Evolutionary conservation across 805 yeast species (phyloP).

Genomic region (Candida rishiriensis): DNA sequence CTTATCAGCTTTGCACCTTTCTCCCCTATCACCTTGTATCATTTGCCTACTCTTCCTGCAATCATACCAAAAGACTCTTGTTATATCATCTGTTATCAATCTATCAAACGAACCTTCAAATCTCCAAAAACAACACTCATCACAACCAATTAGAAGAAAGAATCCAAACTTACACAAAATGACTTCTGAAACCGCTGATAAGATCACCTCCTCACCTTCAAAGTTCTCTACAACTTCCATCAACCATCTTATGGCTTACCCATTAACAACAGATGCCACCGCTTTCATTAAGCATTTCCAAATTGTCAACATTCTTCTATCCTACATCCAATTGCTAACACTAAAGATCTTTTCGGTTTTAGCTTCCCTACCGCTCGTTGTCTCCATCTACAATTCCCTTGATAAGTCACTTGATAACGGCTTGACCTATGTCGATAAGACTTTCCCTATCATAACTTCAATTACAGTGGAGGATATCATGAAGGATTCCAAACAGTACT

Average conservation of each 20-base stretch:
- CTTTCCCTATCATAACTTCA: conserved; percentile 26
- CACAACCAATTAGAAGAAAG: no score
- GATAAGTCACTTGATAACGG: conserved; percentile 22
- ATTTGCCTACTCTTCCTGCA: background rate
- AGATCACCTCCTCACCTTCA: conserved; percentile 5
- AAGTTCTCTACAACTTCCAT: conserved; percentile 12
- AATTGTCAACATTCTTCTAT: conserved; percentile 12
- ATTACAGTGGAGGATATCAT: conserved; percentile 15
- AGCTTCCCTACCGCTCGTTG: conserved; percentile 16
- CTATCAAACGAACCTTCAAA: no score
- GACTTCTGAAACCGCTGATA: conserved; percentile 5
- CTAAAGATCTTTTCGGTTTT: conserved; percentile 11
- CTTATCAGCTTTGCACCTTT: background rate
- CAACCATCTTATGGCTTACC: conserved; percentile 29
- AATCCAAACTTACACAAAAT: background rate
- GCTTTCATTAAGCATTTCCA: conserved; percentile 14
- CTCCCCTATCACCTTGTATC: background rate
- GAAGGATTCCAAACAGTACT: conserved; percentile 5
- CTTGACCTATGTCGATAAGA: conserved; percentile 26
- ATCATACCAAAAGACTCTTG: background rate
- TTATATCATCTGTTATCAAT: background rate
- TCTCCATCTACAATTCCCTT: conserved; percentile 14
- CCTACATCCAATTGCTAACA: conserved; percentile 12
- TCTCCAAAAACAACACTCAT: no score
- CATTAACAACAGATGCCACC: conserved; percentile 25